Base-by-base conservation (phyloP, 2,329 filamentous ascomycete species). In the Talaromyces islandicus region DNA sequence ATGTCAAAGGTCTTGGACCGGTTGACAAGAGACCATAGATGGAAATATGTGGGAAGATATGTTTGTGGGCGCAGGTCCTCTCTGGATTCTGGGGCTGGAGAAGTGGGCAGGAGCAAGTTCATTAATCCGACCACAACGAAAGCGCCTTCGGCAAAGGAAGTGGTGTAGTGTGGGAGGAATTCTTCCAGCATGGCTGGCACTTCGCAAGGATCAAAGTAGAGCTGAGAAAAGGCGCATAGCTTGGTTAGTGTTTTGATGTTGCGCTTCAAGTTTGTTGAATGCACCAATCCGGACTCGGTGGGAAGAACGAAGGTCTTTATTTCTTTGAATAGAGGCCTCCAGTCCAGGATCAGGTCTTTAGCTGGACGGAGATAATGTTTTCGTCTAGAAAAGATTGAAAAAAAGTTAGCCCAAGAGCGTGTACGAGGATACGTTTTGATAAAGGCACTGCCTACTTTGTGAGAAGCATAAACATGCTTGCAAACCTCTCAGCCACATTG, bases 291-390 rank as follows among this genome's bases (percentile, higher is more conserved):
- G 10, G 88, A 88, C 73, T 99, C 94, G 53, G 86, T 86, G 1
- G 94, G 93, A 17, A 99, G 79, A 14, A 97, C 90, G 71, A 97
- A 88, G 50, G 88, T 83, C 79, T 97, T 97, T 67, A 97, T 80
- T 73, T 97, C 93, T 68, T 91, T 89, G 85, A 90, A 99, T 30
- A 99, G 80, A 7, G 92, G 93, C 67, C 86, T 86, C 94, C 94
- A 99, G 73, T 99, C 93, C 62, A 99, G 84, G 12, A 84, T 82
- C n/a, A 99, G 81, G 70, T 99, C 95, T 65, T 92, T 90, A 60
- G 89, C 88, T 1, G 93, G 91, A 66, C 91, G 92, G 35, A 99
- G 83, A 74, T 97, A 97, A 77, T 97, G 93, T 73, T 95, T 96
- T 71, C 93, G 92, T 77, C 91, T 94, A 65, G 24, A 43, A 25